Base-by-base conservation (phyloP, 1,284 basidiomycete genomes). In the Trichosporon inkin region DNA sequence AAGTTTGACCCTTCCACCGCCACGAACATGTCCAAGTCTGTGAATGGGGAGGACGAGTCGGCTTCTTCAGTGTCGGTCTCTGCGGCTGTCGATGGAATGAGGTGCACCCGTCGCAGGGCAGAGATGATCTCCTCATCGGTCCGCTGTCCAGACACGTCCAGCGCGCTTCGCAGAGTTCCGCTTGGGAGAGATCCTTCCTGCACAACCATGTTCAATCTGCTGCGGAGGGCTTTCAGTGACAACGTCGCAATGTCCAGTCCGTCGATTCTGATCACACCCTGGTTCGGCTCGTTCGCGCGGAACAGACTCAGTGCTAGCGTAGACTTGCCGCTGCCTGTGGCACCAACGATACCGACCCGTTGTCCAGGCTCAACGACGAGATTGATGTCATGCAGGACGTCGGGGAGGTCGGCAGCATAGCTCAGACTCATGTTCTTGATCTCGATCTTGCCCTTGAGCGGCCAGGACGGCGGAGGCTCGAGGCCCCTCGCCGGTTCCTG, bases 301-400 rank as follows among this genome's bases (percentile, higher is more conserved):
- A 92, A 86, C 17, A 93, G 80, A 1, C 76, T 76, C 32, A 78
- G 85, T 35, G 92, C 80, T 11, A 92, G 76, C 1, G 88, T 89
- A 56, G 85, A 86, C 78, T 92, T 92, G 34, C 89, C 86, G 67
- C 76, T 71, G 16, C 71, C 76, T 0, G 87, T 89, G 8, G 87
- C 78, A 8, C 88, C 88, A 17, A 90, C 86, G 36, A 91, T 82
- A 7, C 88, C 88, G 61, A 92, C 85, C 76, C 90, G 89, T 72
- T 89, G 84, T 2, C 89, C 88, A 5, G 87, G 80, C 58, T 81
- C 80, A 57, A 90, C 78, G 11, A 80, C 67, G 68, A 91, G 87
- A 56, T 76, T 83, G 28, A 91, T 80, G 32, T 81, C 82, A 67
- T 87, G 85, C 44, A 92, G 77, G 0, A 91, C 89, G 19, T 86